Base-by-base conservation (phyloP, 2,329 filamentous ascomycete genomes). In the Parastagonospora nodorum region DNA sequence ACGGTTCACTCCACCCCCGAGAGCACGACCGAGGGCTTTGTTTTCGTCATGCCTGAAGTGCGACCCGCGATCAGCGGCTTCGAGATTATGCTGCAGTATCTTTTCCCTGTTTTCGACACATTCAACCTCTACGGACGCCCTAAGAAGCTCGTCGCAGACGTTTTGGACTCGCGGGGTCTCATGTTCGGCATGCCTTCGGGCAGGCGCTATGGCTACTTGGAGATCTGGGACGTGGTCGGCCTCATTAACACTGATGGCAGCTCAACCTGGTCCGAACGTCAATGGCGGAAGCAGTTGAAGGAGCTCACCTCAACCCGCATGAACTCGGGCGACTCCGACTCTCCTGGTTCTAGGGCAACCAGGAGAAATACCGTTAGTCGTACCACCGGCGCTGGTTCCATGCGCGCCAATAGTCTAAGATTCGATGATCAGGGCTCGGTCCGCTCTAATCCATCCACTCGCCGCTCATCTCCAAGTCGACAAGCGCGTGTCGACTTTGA, bases 181-280 rank as follows among this genome's bases (percentile, higher is more conserved):
- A 99, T 99, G 94, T 99, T 97, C 73, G 94, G 92, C 5, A 95
- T 99, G 87, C 93, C 94, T 0, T 90, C 89, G 63, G 86, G 94
- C 62, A 86, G 87, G 45, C 84, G 89, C 58, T 96, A 96, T 66
- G 92, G 93, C 0, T 97, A 97, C 66, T 77, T 99, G 24, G 94
- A 97, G 66, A 86, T 92, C 31, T 76, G 92, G 48, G 94, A 99
- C 68, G 90, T 97, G 12, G 86, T 88, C 4, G 82, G 83, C 45
- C 77, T 97, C 36, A 92, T 99, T 54, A 82, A 89, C 56, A 87
- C 88, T 2, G 83, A 91, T 2, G 90, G 89, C 15, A 96, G 88
- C 71, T 77, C 83, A 15, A 79, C 75, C 19, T 97, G 92, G 92
- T 86, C 80, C 38, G 94, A 97, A 74, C 82, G 87, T 19, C 90